phyloP scores from a whole-genome alignment of 805 yeast species.

The Candida endomychidarum region DNA sequence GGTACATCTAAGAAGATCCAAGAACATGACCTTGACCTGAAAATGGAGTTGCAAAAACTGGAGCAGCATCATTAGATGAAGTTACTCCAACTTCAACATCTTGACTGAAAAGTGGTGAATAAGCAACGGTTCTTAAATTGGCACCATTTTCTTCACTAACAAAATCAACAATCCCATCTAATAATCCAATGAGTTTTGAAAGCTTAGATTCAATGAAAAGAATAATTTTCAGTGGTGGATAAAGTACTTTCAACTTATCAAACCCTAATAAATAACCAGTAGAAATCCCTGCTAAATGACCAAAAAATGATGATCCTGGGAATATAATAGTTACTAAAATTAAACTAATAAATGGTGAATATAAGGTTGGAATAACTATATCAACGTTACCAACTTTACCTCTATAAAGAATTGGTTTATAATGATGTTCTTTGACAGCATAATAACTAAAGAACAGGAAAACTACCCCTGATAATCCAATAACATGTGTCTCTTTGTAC shows the following conservation, averaged over 20 bases:
- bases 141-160: conserved; percentile 61
- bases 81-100: conserved; percentile 21
- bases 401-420: conserved; percentile 40
- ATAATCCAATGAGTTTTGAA: conserved; percentile 46
- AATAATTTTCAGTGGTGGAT: conserved; percentile 66
- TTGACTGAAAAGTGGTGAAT: conserved; percentile 26
- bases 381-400: conserved; percentile 32
- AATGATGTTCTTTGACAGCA: conserved; percentile 46
- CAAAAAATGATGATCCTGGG: conserved; percentile 70
- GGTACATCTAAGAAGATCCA: conserved; percentile 15
- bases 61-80: conserved; percentile 7
- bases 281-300: conserved; percentile 66
- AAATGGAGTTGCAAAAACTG: no score
- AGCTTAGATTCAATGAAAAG: conserved; percentile 63
- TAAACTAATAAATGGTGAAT: conserved; percentile 56
- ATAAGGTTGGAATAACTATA: conserved; percentile 55
- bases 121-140: conserved; percentile 38
- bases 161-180: conserved; percentile 56
- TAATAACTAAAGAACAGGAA: conserved; percentile 65
- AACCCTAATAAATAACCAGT: conserved; percentile 64
- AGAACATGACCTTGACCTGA: conserved; percentile 23
- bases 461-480: conserved; percentile 75
- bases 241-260: conserved; percentile 56
- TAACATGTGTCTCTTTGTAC: conserved; percentile 52
- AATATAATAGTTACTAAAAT: conserved; percentile 49